Base-by-base conservation (phyloP, 441 rosid genomes). In the Brassica hybrid region DNA sequence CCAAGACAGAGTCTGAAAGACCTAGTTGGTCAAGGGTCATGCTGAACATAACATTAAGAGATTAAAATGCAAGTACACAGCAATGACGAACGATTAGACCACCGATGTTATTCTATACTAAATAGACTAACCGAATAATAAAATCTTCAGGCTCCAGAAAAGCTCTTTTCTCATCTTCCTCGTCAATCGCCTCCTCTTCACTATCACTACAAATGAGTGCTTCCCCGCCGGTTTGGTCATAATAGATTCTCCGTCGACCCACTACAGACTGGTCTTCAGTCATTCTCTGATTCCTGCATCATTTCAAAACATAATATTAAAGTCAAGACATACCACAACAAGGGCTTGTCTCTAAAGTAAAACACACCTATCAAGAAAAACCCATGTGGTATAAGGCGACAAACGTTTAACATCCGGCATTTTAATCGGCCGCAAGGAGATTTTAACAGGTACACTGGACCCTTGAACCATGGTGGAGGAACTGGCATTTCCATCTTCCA, bases 191-290 rank as follows among this genome's bases (percentile, higher is more conserved):
- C 82, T 96, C 99, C 83, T 96, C 99, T 80, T 96, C 99, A 75
- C 99, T 96, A 74, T 96, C 99, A 86, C 99, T 96, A 83, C 99
- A 96, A 73, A 96, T 94, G 76, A 96, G 96, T 50, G 99, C 97
- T 88, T 96, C 99, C 52, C 99, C 96, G 1, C 98, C 97, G 82
- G 86, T 94, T 81, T 91, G 98, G 80, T 94, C 99, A 84, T 94
- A 96, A 86, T 94, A 94, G 41, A 96, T 96, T 81, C 99, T 92
- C 88, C 99, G 86, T 66, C 98, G 90, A 61, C 99, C 98, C 74
- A 96, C 88, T 72, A 96, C 98, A 10, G 98, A 96, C 76, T 94
- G 98, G 84, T 94, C 99, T 81, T 94, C 99, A 1, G 97, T 96
- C 99, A 96, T 96, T 87, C 99, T 94, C 74, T 96, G 98, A 79